Conservation (phyloP, 768 basidiomycete species). For the Termitomyces sp. region DNA sequence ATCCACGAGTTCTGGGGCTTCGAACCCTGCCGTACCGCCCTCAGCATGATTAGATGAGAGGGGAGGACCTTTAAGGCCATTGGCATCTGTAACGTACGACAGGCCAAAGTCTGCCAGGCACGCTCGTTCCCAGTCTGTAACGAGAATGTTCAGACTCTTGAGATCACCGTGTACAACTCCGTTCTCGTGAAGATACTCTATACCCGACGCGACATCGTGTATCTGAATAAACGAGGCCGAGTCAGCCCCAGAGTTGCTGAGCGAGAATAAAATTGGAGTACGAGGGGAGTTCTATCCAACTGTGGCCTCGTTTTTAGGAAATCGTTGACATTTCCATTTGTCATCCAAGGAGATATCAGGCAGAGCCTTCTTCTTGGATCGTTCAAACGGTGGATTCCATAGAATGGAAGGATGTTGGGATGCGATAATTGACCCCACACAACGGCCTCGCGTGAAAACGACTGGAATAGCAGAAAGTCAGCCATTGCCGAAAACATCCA, state of each 20-base stretch:
- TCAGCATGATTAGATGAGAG: constrained; percentile 13
- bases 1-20: constrained; percentile 33
- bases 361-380: constrained; percentile 26
- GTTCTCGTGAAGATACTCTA: constrained; percentile 31
- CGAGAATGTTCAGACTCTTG: constrained; percentile 49
- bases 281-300: constrained; percentile 12
- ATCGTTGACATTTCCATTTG: constrained; percentile 30
- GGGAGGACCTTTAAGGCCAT: constrained; percentile 16
- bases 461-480: constrained; percentile 20
- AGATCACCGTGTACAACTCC: constrained; percentile 44
- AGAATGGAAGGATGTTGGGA: constrained; percentile 33
- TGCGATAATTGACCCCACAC: constrained; percentile 17
- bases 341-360: constrained; percentile 37
- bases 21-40: constrained; percentile 31
- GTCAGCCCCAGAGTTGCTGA: constrained; percentile 1
- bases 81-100: constrained; percentile 21
- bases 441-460: constrained; percentile 16
- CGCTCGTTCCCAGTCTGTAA: constrained; percentile 35
- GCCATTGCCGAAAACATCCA: not conserved
- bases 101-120: constrained; percentile 52
- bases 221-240: constrained; percentile 8
- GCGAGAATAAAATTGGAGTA: constrained; percentile 3
- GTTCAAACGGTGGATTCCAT: constrained; percentile 26
- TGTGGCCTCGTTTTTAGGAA: constrained; percentile 16
- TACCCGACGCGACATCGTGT: constrained; percentile 25